These are phyloP conservation scores for Vitis hybrid DNA, from an alignment of 177 flowering plant genomes.

Conservation along the genomic window DNA sequence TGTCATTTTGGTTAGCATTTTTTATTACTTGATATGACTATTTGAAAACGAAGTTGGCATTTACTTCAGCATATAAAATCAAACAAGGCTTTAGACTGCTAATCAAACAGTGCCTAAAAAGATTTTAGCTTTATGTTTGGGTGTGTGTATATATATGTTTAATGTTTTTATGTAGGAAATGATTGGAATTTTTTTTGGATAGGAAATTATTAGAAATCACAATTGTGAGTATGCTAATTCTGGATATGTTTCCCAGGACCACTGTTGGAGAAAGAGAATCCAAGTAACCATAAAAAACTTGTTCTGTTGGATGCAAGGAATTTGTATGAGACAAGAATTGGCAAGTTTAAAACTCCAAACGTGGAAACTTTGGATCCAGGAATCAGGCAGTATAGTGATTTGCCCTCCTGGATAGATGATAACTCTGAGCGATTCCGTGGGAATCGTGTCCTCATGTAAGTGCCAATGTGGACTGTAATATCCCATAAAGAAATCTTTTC, in stretches of 20 bases:
- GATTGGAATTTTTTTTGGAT: background rate
- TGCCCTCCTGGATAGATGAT: slow-evolving; percentile 80
- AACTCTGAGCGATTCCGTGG: slow-evolving; percentile 69
- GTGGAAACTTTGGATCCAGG: slow-evolving; percentile 86
- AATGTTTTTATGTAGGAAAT: background rate
- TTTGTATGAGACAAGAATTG: slow-evolving; percentile 93
- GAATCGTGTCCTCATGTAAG: slow-evolving; percentile 78
- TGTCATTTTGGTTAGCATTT: too few species aligned
- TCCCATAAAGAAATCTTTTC: background rate
- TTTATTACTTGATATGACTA: too few species aligned
- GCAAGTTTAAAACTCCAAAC: slow-evolving; percentile 67
- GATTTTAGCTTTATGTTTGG: too few species aligned
- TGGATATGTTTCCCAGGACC: slow-evolving; percentile 30
- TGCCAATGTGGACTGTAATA: slow-evolving; percentile 1
- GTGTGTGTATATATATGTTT: too few species aligned
- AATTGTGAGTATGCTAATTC: background rate
- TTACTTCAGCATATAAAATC: too few species aligned
- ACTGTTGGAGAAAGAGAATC: slow-evolving; percentile 28
- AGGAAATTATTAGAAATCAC: background rate
- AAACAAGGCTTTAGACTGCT: too few species aligned
- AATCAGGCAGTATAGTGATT: slow-evolving; percentile 94
- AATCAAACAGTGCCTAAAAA: too few species aligned
- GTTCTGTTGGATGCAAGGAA: slow-evolving; percentile 91
- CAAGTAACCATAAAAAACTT: slow-evolving; percentile 30
- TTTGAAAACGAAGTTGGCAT: too few species aligned